Evolutionary conservation across 2,329 filamentous ascomycete species (phyloP).

Genomic region (Orbilia ellipsospora): DNA sequence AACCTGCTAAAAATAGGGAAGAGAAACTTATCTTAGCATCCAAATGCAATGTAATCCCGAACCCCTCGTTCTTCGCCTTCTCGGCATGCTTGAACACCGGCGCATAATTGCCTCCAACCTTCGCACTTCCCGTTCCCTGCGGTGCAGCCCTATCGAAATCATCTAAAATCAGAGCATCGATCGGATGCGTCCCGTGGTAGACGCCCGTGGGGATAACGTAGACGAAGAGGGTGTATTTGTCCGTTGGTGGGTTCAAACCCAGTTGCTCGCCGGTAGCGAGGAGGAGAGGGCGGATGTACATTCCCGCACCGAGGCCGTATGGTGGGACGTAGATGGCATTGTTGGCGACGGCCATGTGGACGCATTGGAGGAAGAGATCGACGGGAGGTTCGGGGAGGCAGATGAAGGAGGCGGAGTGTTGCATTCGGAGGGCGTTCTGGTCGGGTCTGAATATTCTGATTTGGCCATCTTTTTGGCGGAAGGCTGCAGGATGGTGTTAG

Average conservation of each 20-base stretch:
- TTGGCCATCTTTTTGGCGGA: slow-evolving; percentile 77
- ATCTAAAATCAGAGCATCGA: slow-evolving; percentile 88
- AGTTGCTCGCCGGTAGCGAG: slow-evolving; percentile 90
- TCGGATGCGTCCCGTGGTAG: slow-evolving; percentile 89
- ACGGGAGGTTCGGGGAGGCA: slow-evolving; percentile 84
- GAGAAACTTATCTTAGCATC: slow-evolving; percentile 65
- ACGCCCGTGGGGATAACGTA: slow-evolving; percentile 92
- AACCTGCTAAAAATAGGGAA: neutral
- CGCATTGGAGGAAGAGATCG: slow-evolving; percentile 78
- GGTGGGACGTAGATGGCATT: slow-evolving; percentile 94
- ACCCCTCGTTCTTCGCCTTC: slow-evolving; percentile 79
- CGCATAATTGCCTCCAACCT: slow-evolving; percentile 95
- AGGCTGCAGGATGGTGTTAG: slow-evolving; percentile 67
- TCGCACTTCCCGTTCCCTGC: slow-evolving; percentile 88
- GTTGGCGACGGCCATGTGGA: slow-evolving; percentile 81
- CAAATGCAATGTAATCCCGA: slow-evolving; percentile 92
- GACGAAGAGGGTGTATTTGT: slow-evolving; percentile 86
- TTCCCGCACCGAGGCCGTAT: slow-evolving; percentile 84
- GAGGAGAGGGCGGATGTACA: slow-evolving; percentile 90
- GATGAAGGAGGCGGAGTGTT: slow-evolving; percentile 83
- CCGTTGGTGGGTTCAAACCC: slow-evolving; percentile 79
- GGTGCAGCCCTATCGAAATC: slow-evolving; percentile 95
- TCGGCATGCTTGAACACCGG: slow-evolving; percentile 90
- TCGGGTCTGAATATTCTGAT: slow-evolving; percentile 90
- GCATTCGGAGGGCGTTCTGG: slow-evolving; percentile 84